Evolutionary conservation across 768 basidiomycete species (phyloP), one percentile per base, ranked within the genome.

Genomic region (Podaxis sp.): DNA sequence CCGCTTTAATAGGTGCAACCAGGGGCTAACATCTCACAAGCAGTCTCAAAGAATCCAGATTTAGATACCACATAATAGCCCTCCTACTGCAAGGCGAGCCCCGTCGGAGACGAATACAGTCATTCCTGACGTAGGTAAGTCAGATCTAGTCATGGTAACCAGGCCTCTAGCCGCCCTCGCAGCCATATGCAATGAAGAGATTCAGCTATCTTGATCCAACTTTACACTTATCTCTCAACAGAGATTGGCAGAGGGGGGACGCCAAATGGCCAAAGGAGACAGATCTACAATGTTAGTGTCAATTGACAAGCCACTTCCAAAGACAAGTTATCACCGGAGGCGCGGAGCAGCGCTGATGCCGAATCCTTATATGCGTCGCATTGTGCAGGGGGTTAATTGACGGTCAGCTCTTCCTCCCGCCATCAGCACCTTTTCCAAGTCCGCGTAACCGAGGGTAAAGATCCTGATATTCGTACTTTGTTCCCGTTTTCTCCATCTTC

Each of bases 81-180:
- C 30, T 58, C 20, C 22, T 37, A 22, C 53, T 33, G 33, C 33
- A 33, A 33, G 33, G 33, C 33, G 33, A 36, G 15, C n/a, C 17
- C 33, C 15, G 53, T 20, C 20, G 20, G 20, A 40, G 36, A 40
- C 38, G 38, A 56, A 56, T 40, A 38, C 54, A 60, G 30, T 55
- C 54, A 30, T n/a, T 48, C 28, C 36, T 41, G 33, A 10, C 41
- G 40, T 15, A 8, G 26, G 36, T 11, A 62, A 62, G 33, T 62
- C 60, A 62, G 60, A 62, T 62, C 60, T 50, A 50, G 58, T 59
- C 58, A 59, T 50, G 22, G 49, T 36, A 59, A 59, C 56, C 38
- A 56, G 28, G 37, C 38, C 41, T 33, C 7, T 33, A 33, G 28
- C 33, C 33, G 33, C 33, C 33, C 33, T 33, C 33, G 33, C 33